Conservation (phyloP, 768 basidiomycete genomes). For the Tulasnella sp. region DNA sequence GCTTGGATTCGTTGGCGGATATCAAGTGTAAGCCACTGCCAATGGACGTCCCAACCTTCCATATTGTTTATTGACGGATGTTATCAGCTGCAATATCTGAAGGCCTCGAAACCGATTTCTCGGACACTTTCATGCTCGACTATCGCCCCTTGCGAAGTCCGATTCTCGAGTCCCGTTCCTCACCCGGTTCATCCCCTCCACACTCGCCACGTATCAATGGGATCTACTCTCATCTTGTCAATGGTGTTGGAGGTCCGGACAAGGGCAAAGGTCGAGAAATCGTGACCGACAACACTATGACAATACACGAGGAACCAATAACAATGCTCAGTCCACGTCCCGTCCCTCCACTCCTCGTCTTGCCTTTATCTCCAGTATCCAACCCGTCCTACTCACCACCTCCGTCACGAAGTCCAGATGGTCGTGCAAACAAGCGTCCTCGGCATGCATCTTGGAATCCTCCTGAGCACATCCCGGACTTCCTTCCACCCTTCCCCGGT, state of each 20-base stretch:
- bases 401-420: conserved; percentile 29
- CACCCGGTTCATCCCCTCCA: neutral
- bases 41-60: neutral
- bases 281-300: conserved; percentile 21
- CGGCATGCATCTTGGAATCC: conserved; percentile 47
- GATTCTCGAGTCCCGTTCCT: neutral
- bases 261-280: conserved; percentile 21
- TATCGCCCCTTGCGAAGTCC: conserved; percentile 20
- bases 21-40: conserved; percentile 19
- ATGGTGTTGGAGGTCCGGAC: conserved; percentile 28
- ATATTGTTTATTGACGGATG: conserved; percentile 26
- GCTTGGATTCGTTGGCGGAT: conserved; percentile 35
- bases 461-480: conserved; percentile 51
- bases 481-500: conserved; percentile 54
- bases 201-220: neutral
- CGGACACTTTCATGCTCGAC: conserved; percentile 43
- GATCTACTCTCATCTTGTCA: conserved; percentile 23
- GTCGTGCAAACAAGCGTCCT: conserved; percentile 37
- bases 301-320: conserved; percentile 21
- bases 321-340: conserved; percentile 13
- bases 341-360: conserved; percentile 29
- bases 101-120: conserved; percentile 42
- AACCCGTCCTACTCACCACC: conserved; percentile 35
- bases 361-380: conserved; percentile 46
- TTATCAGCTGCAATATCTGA: conserved; percentile 43